Conservation (phyloP, 2,329 filamentous ascomycete genomes). For the Blastomyces gilchristii region DNA sequence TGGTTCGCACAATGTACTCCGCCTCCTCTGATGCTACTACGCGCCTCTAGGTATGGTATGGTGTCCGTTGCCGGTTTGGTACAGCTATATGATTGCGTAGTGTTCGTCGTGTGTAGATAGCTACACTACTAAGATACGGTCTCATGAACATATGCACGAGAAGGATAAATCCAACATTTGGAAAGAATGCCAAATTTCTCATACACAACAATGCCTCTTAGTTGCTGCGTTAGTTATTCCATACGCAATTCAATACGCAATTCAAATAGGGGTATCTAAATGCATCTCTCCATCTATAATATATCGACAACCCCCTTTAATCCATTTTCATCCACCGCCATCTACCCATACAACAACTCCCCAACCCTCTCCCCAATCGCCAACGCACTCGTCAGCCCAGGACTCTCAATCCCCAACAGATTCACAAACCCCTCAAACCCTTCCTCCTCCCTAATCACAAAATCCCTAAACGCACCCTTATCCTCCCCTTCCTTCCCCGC, state of each 20-base stretch:
- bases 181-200: not conserved
- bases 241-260: not conserved
- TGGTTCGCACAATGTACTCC: constrained; percentile 1
- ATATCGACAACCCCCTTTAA: not conserved
- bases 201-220: not conserved
- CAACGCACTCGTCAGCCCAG: constrained; percentile 63
- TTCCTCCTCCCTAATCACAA: constrained; percentile 15
- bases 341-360: constrained; percentile 13
- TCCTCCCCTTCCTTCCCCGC: constrained; percentile 45
- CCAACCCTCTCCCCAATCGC: constrained; percentile 16
- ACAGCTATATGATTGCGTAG: not conserved
- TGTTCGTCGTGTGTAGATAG: not conserved
- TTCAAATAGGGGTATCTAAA: not conserved
- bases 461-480: constrained; percentile 18
- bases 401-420: constrained; percentile 52
- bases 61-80: not conserved
- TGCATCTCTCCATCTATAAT: not conserved
- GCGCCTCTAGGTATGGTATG: not conserved
- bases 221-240: not conserved
- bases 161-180: not conserved
- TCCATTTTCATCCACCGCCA: constrained; percentile 18
- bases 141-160: not conserved
- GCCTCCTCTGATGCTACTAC: not conserved
- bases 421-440: constrained; percentile 57
- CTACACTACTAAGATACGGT: not conserved